phyloP scores from a whole-genome alignment of 2,329 filamentous ascomycete species.

The Phialocephala subalpina region DNA sequence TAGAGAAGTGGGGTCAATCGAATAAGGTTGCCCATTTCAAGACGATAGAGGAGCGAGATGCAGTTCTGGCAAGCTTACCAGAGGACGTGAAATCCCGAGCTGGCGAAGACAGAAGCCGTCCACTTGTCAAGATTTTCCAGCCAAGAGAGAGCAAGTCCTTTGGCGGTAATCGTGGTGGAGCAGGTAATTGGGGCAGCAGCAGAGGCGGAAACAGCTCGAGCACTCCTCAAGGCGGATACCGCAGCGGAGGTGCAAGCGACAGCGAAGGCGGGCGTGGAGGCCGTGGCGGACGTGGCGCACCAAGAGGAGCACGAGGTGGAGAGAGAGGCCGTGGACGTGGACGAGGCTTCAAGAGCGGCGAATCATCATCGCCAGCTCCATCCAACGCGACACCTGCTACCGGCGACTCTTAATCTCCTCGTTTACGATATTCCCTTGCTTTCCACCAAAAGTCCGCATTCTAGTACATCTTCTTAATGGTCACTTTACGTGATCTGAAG shows the following conservation, averaged over 20 bases:
- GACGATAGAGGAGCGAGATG: slow-evolving; percentile 79
- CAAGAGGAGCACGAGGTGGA: slow-evolving; percentile 61
- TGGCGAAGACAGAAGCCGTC: slow-evolving; percentile 77
- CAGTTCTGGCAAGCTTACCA: slow-evolving; percentile 77
- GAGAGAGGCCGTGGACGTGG: slow-evolving; percentile 61
- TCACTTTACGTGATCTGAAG: slow-evolving; percentile 40
- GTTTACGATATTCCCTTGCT: slow-evolving; percentile 37
- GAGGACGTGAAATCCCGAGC: slow-evolving; percentile 77
- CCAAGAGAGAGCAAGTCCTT: slow-evolving; percentile 66
- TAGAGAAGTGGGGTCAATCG: slow-evolving; percentile 80
- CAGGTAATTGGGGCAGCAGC: slow-evolving; percentile 72
- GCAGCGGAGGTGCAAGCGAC: slow-evolving; percentile 83
- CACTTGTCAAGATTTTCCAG: slow-evolving; percentile 84
- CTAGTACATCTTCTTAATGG: slow-evolving; percentile 44
- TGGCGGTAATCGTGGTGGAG: slow-evolving; percentile 66
- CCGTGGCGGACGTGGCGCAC: slow-evolving; percentile 64
- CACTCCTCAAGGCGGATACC: slow-evolving; percentile 74
- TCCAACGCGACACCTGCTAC: slow-evolving; percentile 58
- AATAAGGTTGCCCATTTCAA: slow-evolving; percentile 91
- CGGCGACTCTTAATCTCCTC: slow-evolving; percentile 40
- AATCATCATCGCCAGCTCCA: slow-evolving; percentile 57
- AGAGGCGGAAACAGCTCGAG: slow-evolving; percentile 66
- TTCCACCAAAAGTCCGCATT: slow-evolving; percentile 41
- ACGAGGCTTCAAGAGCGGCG: slow-evolving; percentile 64
- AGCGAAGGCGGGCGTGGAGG: slow-evolving; percentile 66